Evolutionary conservation across 1,139 yeast genomes (phyloP).

Genomic region (Nadsonia starkeyi-henricii): DNA sequence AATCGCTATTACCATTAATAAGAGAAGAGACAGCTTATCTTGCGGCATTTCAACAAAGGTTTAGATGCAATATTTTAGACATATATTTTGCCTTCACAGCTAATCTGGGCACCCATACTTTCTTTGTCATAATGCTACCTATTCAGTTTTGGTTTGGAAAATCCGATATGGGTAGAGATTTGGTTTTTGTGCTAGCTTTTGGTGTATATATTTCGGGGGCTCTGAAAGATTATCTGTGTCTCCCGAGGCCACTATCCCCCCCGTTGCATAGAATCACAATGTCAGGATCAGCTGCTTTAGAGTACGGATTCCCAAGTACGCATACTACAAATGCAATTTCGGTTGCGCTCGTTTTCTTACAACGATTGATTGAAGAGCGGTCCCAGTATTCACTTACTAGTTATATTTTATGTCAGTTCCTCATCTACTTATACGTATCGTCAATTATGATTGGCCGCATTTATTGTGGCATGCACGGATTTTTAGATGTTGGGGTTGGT

Average conservation of each 20-base stretch:
- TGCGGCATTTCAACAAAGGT: conserved; percentile 38
- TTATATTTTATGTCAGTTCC: conserved; percentile 11
- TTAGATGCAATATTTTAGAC: conserved; percentile 46
- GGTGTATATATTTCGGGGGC: conserved; percentile 75
- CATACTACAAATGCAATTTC: conserved; percentile 90
- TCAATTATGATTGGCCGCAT: conserved; percentile 69
- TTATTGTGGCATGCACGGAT: conserved; percentile 97
- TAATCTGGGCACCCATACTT: conserved; percentile 82
- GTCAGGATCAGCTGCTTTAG: conserved; percentile 78
- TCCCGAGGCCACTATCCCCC: conserved; percentile 88
- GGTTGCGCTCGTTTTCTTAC: conserved; percentile 41
- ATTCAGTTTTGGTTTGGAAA: conserved; percentile 76
- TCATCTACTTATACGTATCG: conserved; percentile 36
- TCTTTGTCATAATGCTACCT: conserved; percentile 81
- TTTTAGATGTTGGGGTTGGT: conserved; percentile 62
- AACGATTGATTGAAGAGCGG: conserved; percentile 10
- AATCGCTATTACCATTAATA: conserved; percentile 42
- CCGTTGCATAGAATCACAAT: conserved; percentile 83
- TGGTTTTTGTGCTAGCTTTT: conserved; percentile 64
- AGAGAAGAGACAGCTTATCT: conserved; percentile 54
- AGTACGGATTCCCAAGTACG: conserved; percentile 89
- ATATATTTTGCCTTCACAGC: conserved; percentile 81
- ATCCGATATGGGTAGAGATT: conserved; percentile 40
- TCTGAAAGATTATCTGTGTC: conserved; percentile 70
- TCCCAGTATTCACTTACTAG: conserved; percentile 7